Base-by-base conservation (phyloP, 2,329 filamentous ascomycete species). In the Fusarium anguioides region DNA sequence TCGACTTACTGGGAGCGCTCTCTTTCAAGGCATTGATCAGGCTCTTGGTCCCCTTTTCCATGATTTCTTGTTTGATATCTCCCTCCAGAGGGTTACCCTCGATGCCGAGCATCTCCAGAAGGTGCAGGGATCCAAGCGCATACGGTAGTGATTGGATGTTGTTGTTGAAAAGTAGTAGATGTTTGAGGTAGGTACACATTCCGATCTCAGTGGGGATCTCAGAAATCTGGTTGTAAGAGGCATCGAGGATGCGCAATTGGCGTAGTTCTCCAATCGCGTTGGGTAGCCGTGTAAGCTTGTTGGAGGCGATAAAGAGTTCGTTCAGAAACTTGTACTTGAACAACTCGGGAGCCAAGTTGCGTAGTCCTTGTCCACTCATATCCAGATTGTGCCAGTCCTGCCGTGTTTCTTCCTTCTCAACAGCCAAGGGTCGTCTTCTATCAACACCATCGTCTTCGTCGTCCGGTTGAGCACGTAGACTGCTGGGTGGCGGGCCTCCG, bases 381-480 rank as follows among this genome's bases (percentile, higher is more conserved):
- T 99, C 96, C 72, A 99, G 84, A 68, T 94, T 94, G 77, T 93
- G 88, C 96, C 96, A 98, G 74, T 94, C 91, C 78, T 97, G 91
- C 67, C 90, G 83, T 72, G 89, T 88, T 66, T 86, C 84, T 60
- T 86, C 83, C 73, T 87, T 86, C 61, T 91, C 87, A 54, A 91
- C 83, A 72, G 90, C 90, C 72, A 89, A 85, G 29, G 87, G 87
- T 56, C 87, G 80, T 72, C 87, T 83, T 71, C 85, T 82, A 70
- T 89, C 86, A 45, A 85, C 84, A 17, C 80, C 72, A 60, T 88
- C 86, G 55, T 83, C 82, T 44, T 89, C 86, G 45, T 81, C 81
- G 23, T 81, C 77, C 4, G 83, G 75, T n/a, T 81, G 80, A 12
- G 80, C 77, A 54, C 79, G 79, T 72, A 86, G 82, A 70, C 82